Evolutionary conservation across 164 flowering plant genomes (phyloP).

Genomic region (Berberis thunbergii): DNA sequence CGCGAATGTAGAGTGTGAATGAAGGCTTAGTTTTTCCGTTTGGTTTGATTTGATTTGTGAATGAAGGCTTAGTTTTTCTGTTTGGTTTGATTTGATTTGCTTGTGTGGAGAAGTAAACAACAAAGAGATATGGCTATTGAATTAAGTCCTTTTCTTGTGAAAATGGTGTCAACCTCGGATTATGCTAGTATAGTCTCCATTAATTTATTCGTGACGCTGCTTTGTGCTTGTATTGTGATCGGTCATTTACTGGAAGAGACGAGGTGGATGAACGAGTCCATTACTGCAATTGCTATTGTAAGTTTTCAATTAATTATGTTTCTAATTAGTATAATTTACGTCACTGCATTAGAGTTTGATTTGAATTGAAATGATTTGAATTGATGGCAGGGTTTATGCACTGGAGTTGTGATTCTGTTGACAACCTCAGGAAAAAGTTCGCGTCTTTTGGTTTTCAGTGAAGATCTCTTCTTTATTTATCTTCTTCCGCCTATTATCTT

Average conservation of each 20-base stretch:
- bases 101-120: too few relatives aligned
- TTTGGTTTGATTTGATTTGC: too few relatives aligned
- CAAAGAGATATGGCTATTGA: not conserved
- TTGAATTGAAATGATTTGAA: constrained; percentile 5
- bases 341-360: not conserved
- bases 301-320: constrained; percentile 14
- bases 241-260: constrained; percentile 81
- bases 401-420: constrained; percentile 52
- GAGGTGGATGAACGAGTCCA: constrained; percentile 89
- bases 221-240: constrained; percentile 70
- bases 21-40: too few relatives aligned
- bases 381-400: constrained; percentile 45
- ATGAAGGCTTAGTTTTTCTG: too few relatives aligned
- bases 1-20: too few relatives aligned
- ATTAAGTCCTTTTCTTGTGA: not conserved
- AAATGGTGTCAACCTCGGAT: constrained; percentile 34
- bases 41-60: too few relatives aligned
- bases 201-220: constrained; percentile 73
- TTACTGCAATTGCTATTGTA: constrained; percentile 71
- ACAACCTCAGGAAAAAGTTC: constrained; percentile 53
- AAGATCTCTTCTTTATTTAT: constrained; percentile 74
- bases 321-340: not conserved
- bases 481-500: constrained; percentile 71
- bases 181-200: constrained; percentile 65
- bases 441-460: constrained; percentile 61